Evolutionary conservation across 108 stramenopile genomes (phyloP), one percentile per base, ranked within the genome.

Genomic region (Conticribra weissflogii): DNA sequence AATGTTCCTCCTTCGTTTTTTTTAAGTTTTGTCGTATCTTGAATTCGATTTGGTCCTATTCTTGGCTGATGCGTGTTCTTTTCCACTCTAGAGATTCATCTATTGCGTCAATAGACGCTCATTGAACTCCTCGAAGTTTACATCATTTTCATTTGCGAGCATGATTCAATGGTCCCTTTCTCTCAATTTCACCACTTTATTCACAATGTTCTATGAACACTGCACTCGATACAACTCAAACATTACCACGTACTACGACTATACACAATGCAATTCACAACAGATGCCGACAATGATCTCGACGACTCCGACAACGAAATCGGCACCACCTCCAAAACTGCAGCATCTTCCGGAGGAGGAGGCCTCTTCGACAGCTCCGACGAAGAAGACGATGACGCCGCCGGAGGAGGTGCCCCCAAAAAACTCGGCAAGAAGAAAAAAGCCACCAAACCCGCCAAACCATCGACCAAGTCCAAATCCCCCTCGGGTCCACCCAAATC

Each of bases 321-420:
- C 2, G 64, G 53, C 3, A 25, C 78, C 46, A 71, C 61, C 24
- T 74, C 78, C 57, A 79, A 81, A 30, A 81, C 79, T 59, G 86
- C 80, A 34, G 85, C 82, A n/a, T n/a, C n/a, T n/a, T n/a, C n/a
- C n/a, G n/a, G n/a, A 25, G 85, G 76, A 21, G 83, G 66, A 9
- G 81, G 81, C 17, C 72, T 90, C 51, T 84, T 81, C 51, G 86
- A 87, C 56, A 86, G 85, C 21, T 86, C 86, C 56, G 74, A 80
- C 53, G 87, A 89, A 47, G 86, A 86, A 18, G 85, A 83, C 1
- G 57, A 34, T 2, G 71, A 71, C 34, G 56, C 9, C 23, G 14
- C 30, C 46, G 47, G 49, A 62, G 46, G 78, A 78, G 64, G 36
- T 41, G 36, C 36, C 36, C 36, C 36, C 5, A 77, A 78, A 25